Evolutionary conservation across 2,329 filamentous ascomycete species (phyloP), one percentile per base, ranked within the genome.

Genomic region (Stemphylium vesicarium): DNA sequence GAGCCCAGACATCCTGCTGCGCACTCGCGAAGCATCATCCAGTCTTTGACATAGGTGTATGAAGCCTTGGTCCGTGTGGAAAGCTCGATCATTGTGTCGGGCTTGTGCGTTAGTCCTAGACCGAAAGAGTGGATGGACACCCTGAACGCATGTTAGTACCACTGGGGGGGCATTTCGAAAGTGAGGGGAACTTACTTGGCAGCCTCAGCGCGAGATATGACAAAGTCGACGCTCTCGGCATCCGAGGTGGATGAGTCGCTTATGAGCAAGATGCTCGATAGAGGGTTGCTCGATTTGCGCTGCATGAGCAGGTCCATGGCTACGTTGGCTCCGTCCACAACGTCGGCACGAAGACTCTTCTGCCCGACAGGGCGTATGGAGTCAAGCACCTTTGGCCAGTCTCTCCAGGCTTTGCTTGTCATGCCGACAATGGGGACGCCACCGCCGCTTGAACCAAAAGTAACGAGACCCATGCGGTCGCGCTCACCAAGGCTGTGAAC

Each of bases 21-120:
- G 74, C 95, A 98, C 75, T 99, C 95, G 24, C 95, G 89, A 32
- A 99, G 84, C 94, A 98, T 99, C 94, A 98, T 98, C 95, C 95
- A 99, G 75, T 99, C 95, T 78, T 98, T 99, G 65, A 99, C 93
- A 69, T 98, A 99, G 1, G 92, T 96, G 72, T 98, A 99, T 1
- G 92, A 96, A 4, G 93, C 95, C 79, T 98, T 99, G 3, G 95
- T 99, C 57, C 92, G 85, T 6, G 91, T 95, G 0, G 95, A 98
- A 11, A 99, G 81, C 77, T 98, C 94, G 60, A 99, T 96, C 92
- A 99, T 96, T 0, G 93, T 97, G 72, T 99, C 95, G 4, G 95
- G 95, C 78, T 98, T 98, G 78, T 99, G 95, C 0, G 94, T 98
- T 81, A 97, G 87, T 46, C 95, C 95, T 15, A 99, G 84, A 31